These are phyloP conservation scores for Citrus trifoliata DNA, from an alignment of 345 rosid genomes.

Conservation along the genomic window DNA sequence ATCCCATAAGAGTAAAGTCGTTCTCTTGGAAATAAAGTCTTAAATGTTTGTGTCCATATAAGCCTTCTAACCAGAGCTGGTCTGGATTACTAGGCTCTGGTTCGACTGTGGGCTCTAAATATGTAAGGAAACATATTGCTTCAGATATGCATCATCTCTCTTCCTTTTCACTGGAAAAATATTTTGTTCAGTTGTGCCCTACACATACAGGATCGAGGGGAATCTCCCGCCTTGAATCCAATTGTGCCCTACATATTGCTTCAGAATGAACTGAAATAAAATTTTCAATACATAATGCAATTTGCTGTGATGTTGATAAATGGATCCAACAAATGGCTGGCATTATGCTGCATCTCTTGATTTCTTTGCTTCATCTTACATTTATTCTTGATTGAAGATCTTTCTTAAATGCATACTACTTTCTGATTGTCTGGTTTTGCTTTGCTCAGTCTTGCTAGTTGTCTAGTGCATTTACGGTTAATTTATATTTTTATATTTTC, in stretches of 20 bases:
- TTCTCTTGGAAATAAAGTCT: not conserved
- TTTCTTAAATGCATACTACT: not conserved
- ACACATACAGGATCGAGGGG: not conserved
- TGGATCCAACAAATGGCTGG: not conserved
- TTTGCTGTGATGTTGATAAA: not conserved
- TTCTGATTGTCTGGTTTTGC: constrained; percentile 2
- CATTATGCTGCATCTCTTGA: not conserved
- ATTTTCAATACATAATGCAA: not conserved
- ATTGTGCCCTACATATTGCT: too few relatives aligned
- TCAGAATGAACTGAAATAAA: not conserved
- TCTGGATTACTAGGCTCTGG: not conserved
- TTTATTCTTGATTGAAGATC: not conserved
- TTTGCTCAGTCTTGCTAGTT: constrained; percentile 51
- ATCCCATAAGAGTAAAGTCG: too few relatives aligned
- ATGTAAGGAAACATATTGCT: not conserved
- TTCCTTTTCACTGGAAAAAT: not conserved
- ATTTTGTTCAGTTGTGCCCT: not conserved
- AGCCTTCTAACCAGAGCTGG: not conserved
- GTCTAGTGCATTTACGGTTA: constrained; percentile 43
- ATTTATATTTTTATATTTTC: too few relatives aligned
- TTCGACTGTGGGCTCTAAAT: not conserved
- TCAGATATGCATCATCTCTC: not conserved
- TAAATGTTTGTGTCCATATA: not conserved
- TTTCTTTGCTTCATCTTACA: not conserved
- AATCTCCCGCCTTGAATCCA: not conserved